Evolutionary conservation across 371 early-diverging fungal species (phyloP).

Genomic region (Circinella minor): DNA sequence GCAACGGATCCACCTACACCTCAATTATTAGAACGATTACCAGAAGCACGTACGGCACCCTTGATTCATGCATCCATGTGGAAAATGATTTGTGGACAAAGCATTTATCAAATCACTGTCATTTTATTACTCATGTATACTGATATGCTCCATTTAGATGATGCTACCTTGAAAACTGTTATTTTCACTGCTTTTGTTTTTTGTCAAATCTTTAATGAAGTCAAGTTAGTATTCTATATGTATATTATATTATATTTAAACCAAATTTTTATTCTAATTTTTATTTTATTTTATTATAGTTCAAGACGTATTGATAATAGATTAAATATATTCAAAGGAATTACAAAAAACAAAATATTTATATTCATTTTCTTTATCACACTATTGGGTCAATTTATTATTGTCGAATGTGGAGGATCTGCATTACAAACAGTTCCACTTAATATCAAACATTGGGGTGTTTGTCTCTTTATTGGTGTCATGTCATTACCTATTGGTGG

Average conservation of each 20-base stretch:
- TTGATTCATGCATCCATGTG: conserved; percentile 72
- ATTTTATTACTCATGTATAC: conserved; percentile 59
- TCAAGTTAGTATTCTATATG: conserved; percentile 48
- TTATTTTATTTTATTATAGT: conserved; percentile 26
- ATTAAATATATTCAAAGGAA: conserved; percentile 66
- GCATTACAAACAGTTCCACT: conserved; percentile 66
- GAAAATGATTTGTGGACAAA: conserved; percentile 69
- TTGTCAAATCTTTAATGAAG: conserved; percentile 78
- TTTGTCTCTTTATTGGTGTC: conserved; percentile 68
- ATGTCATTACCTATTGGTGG: conserved; percentile 75
- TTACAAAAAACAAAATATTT: conserved; percentile 64
- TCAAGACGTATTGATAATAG: conserved; percentile 71
- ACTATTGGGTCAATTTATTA: conserved; percentile 60
- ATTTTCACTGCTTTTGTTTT: conserved; percentile 84
- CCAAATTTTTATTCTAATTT: too few species aligned
- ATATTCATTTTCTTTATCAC: conserved; percentile 61
- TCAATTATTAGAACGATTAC: conserved; percentile 61
- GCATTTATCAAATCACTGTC: conserved; percentile 62
- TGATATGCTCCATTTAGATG: conserved; percentile 40
- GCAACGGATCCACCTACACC: conserved; percentile 73
- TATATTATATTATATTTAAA: too few species aligned
- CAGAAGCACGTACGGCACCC: conserved; percentile 66
- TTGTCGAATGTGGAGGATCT: conserved; percentile 65
- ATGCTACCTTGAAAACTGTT: conserved; percentile 54
- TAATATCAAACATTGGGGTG: conserved; percentile 61